phyloP scores from a whole-genome alignment of 1,139 yeast species.

The Candida glucosophila region DNA sequence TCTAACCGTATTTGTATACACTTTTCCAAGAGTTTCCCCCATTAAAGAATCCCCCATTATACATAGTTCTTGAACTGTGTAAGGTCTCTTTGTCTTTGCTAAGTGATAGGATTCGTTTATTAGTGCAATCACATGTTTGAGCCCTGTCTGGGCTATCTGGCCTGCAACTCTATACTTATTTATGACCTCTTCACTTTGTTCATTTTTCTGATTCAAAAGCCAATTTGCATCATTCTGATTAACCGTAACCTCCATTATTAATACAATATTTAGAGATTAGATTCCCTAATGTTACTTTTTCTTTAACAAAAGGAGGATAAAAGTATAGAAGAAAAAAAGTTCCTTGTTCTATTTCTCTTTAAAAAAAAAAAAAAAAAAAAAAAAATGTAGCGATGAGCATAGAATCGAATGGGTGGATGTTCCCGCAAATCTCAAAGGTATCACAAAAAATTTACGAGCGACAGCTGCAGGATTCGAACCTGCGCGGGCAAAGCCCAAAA shows the following conservation, averaged over 20 bases:
- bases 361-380: constrained; percentile 1
- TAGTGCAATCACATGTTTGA: constrained; percentile 55
- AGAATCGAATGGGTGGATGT: background rate
- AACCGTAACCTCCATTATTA: constrained; percentile 51
- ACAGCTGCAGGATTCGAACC: constrained; percentile 54
- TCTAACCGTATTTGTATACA: constrained; percentile 46
- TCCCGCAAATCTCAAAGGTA: background rate
- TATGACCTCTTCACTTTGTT: constrained; percentile 50
- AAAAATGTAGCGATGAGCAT: background rate
- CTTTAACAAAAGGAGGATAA: background rate
- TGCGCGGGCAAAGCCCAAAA: constrained; percentile 55
- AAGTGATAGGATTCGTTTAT: constrained; percentile 67
- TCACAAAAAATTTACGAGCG: constrained; percentile 22
- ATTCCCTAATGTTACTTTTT: background rate
- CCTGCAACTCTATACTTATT: constrained; percentile 89
- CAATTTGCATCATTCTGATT: constrained; percentile 67
- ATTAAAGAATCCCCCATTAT: constrained; percentile 72
- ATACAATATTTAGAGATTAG: constrained; percentile 1
- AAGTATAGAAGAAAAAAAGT: too few species aligned
- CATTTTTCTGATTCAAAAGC: constrained; percentile 67
- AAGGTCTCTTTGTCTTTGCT: constrained; percentile 33
- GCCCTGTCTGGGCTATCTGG: constrained; percentile 81
- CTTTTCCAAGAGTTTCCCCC: constrained; percentile 43
- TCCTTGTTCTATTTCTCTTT: constrained; percentile 1
- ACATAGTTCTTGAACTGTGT: constrained; percentile 70